phyloP scores from a whole-genome alignment of 2,329 filamentous ascomycete genomes.

The Stagonosporopsis chrysanthemi region DNA sequence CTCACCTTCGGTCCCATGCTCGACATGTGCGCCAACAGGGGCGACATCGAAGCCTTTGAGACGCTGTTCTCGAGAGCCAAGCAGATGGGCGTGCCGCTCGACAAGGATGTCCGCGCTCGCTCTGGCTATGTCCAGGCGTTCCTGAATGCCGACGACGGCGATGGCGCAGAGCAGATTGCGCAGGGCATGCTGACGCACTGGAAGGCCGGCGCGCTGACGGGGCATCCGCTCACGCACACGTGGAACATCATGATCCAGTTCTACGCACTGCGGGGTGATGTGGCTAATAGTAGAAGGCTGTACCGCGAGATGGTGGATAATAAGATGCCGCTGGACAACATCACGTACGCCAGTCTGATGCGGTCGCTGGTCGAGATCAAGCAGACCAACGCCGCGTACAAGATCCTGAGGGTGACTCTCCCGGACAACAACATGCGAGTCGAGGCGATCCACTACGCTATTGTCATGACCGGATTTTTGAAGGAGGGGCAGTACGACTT shows the following conservation, averaged over 20 bases:
- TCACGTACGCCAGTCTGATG: slow-evolving; percentile 70
- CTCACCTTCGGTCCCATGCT: slow-evolving; percentile 78
- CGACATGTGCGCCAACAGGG: slow-evolving; percentile 71
- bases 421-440: slow-evolving; percentile 54
- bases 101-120: slow-evolving; percentile 33
- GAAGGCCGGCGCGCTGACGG: slow-evolving; percentile 50
- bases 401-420: slow-evolving; percentile 61
- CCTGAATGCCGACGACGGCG: slow-evolving; percentile 55
- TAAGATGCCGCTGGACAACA: slow-evolving; percentile 60
- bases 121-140: slow-evolving; percentile 68
- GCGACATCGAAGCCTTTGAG: slow-evolving; percentile 75
- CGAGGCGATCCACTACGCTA: slow-evolving; percentile 61
- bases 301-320: slow-evolving; percentile 63
- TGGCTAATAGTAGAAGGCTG: slow-evolving; percentile 61
- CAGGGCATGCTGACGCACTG: slow-evolving; percentile 63
- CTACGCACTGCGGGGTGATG: slow-evolving; percentile 69
- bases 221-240: slow-evolving; percentile 64
- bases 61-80: slow-evolving; percentile 71
- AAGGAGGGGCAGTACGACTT: slow-evolving; percentile 53
- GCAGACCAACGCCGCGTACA: slow-evolving; percentile 63
- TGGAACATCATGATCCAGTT: slow-evolving; percentile 82
- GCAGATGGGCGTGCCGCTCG: slow-evolving; percentile 42
- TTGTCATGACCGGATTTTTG: slow-evolving; percentile 61
- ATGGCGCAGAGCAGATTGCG: slow-evolving; percentile 59
- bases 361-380: slow-evolving; percentile 61